A percentile compares a stretch with the other conserved stretches of the same genome.
Conservation (phyloP, 371 early-diverging fungal genomes). For the Apophysomyces trapeziformis region DNA sequence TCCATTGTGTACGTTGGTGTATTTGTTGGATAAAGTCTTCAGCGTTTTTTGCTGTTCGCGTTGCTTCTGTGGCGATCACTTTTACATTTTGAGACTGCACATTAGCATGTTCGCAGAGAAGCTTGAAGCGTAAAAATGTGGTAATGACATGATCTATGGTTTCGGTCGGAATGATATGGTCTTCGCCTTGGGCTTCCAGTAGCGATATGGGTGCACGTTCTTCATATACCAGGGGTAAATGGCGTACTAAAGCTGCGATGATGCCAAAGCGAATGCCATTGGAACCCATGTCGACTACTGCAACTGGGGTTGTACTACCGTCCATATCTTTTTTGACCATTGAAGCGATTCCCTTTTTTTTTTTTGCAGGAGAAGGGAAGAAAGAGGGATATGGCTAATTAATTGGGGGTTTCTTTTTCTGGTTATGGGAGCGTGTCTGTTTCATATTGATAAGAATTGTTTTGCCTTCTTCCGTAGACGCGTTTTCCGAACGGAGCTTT, state of each 20-base stretch:
- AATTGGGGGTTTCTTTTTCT: background rate
- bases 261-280: conserved; percentile 64
- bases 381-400: background rate
- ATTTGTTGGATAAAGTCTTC: conserved; percentile 42
- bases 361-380: background rate
- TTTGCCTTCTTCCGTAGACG: background rate
- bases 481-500: conserved; percentile 1
- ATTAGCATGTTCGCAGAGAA: conserved; percentile 47
- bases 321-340: conserved; percentile 13
- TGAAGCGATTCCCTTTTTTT: too few species aligned
- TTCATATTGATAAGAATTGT: background rate
- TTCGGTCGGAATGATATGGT: conserved; percentile 40
- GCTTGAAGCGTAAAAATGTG: conserved; percentile 54
- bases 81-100: conserved; percentile 41
- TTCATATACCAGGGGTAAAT: conserved; percentile 56
- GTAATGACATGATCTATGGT: conserved; percentile 49
- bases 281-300: conserved; percentile 63
- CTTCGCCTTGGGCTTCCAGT: conserved; percentile 48
- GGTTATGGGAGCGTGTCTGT: background rate
- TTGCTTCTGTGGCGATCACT: conserved; percentile 60
- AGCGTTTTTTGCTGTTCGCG: conserved; percentile 56
- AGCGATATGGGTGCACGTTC: conserved; percentile 59
- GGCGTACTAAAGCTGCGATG: conserved; percentile 46
- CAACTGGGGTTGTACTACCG: conserved; percentile 39
- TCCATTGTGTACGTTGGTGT: conserved; percentile 47